Conservation (phyloP, 306 rosid species). For the Dryas drummondii region DNA sequence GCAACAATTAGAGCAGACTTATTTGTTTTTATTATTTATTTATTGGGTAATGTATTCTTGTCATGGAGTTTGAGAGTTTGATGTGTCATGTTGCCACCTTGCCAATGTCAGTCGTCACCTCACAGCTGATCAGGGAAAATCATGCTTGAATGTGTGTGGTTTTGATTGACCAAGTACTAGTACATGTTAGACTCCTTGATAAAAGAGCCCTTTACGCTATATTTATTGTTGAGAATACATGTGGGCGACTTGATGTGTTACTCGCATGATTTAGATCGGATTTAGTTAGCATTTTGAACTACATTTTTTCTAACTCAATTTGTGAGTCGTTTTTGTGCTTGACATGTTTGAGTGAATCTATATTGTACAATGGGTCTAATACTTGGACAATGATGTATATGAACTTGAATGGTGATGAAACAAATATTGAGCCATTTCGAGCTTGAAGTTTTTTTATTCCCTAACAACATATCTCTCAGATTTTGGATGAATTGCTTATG, state of each 20-base stretch:
- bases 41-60: background rate
- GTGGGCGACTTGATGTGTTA: background rate
- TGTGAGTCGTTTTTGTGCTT: background rate
- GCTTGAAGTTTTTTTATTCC: background rate
- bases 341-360: background rate
- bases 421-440: background rate
- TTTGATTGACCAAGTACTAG: background rate
- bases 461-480: background rate
- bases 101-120: background rate
- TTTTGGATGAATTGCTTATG: background rate
- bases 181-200: background rate
- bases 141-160: background rate
- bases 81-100: background rate
- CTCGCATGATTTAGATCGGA: background rate
- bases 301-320: background rate
- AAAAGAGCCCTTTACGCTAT: background rate
- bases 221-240: background rate
- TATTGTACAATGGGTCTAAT: background rate
- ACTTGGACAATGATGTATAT: background rate
- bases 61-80: background rate
- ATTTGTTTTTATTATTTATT: background rate
- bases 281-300: background rate
- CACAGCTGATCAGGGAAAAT: background rate
- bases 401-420: background rate
- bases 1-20: too few relatives aligned